Evolutionary conservation across 1,284 basidiomycete species (phyloP), one percentile per base, ranked within the genome.

Genomic region (Grifola frondosa): DNA sequence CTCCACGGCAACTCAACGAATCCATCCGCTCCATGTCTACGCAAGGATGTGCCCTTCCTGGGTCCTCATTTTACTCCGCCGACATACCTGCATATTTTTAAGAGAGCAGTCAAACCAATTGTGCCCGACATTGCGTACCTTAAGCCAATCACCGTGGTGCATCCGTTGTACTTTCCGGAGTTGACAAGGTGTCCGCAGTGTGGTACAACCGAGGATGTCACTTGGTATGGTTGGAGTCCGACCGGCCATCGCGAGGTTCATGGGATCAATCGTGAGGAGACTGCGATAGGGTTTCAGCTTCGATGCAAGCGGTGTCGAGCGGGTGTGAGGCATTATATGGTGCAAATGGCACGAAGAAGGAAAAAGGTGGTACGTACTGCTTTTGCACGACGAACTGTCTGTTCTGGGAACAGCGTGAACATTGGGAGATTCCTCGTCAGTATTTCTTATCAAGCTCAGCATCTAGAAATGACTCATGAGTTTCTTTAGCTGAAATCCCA

Each of bases 111-210:
- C 3, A n/a, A 31, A 4, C 17, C 38, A n/a, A 21, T 48, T n/a
- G 23, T 39, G 3, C 42, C 45, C 4, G 21, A 45, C 16, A 25
- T 20, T 3, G 37, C 46, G 1, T 56, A 56, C 41, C 46, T 56
- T 0, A 39, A 47, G 30, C 46, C 49, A 5, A 25, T 56, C 7
- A 46, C 42, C 29, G 44, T 56, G 10, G 25, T 56, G 24, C 52
- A 56, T 30, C 54, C 54, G 0, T 44, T 48, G 34, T 57, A 46
- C 34, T 54, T 50, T 40, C 42, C 50, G 6, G 32, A 35, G 16
- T 34, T 52, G 24, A 13, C 13, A 15, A 13, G 10, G 4, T 56
- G 54, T 25, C 54, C 52, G 5, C 37, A 38, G 3, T 54, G 52
- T 34, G 28, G 15, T 2, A 25, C 21, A 11, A 34, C 42, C 5